Percentiles rank a stretch among this genome's conserved stretches.
Evolutionary conservation across 2,329 filamentous ascomycete species (phyloP).

Genomic region (Teratosphaeria epicoccoides): DNA sequence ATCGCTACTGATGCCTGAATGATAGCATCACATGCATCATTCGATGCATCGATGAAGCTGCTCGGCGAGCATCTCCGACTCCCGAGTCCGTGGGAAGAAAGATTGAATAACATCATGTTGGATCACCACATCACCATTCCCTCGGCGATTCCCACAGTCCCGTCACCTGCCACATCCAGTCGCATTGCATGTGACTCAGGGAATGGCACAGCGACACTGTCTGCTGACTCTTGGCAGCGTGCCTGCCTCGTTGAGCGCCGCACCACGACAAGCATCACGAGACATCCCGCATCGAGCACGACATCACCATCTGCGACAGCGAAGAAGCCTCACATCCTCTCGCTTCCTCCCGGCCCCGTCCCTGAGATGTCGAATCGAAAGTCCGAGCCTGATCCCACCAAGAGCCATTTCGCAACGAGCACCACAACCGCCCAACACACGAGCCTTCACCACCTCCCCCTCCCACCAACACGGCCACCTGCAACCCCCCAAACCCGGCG

Average conservation of each 20-base stretch:
- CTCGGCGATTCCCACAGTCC: too few species aligned
- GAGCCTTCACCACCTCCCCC: slow-evolving; percentile 55
- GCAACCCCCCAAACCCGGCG: slow-evolving; percentile 72
- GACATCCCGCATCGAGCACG: neutral
- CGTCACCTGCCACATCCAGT: too few species aligned
- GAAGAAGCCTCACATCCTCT: slow-evolving; percentile 2
- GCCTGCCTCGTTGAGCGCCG: neutral
- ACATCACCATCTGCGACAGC: neutral
- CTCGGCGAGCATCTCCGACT: neutral
- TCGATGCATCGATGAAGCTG: neutral
- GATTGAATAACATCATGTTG: too few species aligned
- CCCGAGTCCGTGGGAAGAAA: neutral
- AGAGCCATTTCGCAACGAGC: neutral
- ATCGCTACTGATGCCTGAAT: neutral
- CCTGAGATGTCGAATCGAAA: neutral
- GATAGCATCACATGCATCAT: neutral
- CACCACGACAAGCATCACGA: neutral
- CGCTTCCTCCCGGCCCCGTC: neutral
- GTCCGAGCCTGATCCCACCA: neutral
- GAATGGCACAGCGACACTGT: neutral
- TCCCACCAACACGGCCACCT: slow-evolving; percentile 64
- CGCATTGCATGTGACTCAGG: too few species aligned
- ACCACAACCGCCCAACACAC: neutral
- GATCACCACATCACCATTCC: neutral
- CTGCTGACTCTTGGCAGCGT: neutral